A percentile compares a stretch with the other conserved stretches of the same genome.
Evolutionary conservation across 306 rosid species (phyloP).

Genomic region (Carpinus viminea): DNA sequence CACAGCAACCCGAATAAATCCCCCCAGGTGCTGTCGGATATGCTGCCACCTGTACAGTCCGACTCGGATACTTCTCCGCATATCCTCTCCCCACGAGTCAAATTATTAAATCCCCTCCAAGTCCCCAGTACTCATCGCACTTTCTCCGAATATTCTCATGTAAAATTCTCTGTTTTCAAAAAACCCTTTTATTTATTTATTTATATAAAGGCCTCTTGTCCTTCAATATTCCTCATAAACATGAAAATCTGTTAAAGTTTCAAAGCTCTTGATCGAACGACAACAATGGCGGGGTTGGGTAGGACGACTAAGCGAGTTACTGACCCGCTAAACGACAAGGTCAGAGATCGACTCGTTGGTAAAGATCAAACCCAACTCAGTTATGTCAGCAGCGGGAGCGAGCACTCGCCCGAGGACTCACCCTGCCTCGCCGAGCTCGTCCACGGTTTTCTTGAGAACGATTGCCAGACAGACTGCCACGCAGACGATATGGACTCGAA

Average conservation of each 20-base stretch:
- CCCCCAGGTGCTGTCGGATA: conserved; percentile 27
- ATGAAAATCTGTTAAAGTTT: no score
- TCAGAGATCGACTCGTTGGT: conserved; percentile 61
- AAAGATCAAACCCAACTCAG: conserved; percentile 33
- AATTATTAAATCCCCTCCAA: neutral
- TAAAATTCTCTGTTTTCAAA: neutral
- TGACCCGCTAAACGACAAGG: conserved; percentile 65
- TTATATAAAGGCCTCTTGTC: no score
- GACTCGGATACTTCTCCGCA: conserved; percentile 18
- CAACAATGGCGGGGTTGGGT: conserved; percentile 29
- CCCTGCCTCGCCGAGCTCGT: conserved; percentile 76
- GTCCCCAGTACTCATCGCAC: neutral
- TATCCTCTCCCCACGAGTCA: conserved; percentile 15
- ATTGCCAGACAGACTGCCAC: neutral
- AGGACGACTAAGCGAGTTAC: conserved; percentile 60
- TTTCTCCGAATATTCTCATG: conserved; percentile 34
- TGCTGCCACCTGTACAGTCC: conserved; percentile 27
- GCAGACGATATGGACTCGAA: conserved; percentile 48
- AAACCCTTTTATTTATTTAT: no score
- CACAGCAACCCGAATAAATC: conserved; percentile 18
- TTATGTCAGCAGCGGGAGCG: conserved; percentile 72
- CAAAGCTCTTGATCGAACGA: no score
- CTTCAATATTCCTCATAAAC: no score
- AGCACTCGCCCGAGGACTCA: conserved; percentile 56
- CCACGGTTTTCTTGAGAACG: conserved; percentile 50